Conservation (phyloP, 2,329 filamentous ascomycete genomes). For the Trichophyton schoenleinii region DNA sequence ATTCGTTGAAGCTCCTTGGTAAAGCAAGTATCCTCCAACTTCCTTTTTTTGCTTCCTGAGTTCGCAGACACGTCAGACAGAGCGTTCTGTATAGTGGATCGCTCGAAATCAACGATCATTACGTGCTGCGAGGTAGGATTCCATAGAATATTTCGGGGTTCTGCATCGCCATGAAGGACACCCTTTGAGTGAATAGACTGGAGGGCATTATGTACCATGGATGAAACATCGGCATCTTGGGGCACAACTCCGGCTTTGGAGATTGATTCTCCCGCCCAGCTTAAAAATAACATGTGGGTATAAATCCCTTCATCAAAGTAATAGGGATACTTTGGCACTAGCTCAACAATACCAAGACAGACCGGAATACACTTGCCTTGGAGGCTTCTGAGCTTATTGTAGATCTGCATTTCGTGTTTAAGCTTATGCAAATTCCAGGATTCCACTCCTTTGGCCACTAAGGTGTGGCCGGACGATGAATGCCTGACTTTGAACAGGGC, state of each 20-base stretch:
- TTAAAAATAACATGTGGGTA: constrained; percentile 7
- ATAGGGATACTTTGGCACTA: constrained; percentile 1
- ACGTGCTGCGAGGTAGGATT: neutral
- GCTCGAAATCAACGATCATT: neutral
- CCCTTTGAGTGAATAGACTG: neutral
- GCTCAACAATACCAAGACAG: constrained; percentile 6
- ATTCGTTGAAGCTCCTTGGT: neutral
- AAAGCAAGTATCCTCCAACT: neutral
- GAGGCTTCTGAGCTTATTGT: constrained; percentile 3
- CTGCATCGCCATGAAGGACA: neutral
- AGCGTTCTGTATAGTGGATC: neutral
- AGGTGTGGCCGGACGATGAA: neutral
- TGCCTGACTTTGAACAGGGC: neutral
- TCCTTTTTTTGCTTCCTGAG: neutral
- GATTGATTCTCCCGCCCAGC: constrained; percentile 5
- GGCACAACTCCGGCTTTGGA: neutral
- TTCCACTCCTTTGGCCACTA: neutral
- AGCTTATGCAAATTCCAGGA: neutral
- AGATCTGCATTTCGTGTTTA: neutral
- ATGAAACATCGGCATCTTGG: neutral
- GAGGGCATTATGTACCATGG: neutral
- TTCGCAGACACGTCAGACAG: neutral
- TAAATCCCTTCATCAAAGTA: constrained; percentile 5
- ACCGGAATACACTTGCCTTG: constrained; percentile 6
- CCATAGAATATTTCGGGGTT: neutral